Evolutionary conservation across 371 early-diverging fungal species (phyloP), one percentile per base, ranked within the genome.

Genomic region (Circinella minor): DNA sequence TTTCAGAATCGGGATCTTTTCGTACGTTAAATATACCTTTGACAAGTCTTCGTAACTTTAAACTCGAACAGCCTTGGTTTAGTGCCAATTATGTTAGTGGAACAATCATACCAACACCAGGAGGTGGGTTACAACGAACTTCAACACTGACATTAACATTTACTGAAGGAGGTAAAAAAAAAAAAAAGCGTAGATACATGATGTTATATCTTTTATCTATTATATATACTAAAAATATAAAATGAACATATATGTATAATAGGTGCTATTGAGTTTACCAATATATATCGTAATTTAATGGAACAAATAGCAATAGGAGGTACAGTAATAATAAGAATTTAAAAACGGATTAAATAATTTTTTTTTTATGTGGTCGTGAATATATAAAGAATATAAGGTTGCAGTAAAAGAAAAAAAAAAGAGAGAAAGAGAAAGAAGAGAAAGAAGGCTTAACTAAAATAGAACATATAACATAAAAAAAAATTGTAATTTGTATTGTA

Each of bases 11-110:
- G 2, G 36, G 68, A 20, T 39, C 71, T 4, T 75, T 86, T 36
- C 74, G 77, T 55, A 82, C 84, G 4, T 67, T 87, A 48, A 84
- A 80, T 66, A 65, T 87, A 3, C 88, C 88, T 1, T 69, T 86
- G 46, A 59, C 69, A n/a, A 71, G 76, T n/a, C 67, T 83, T 10
- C 80, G 79, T 61, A 71, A 76, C 15, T 83, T 84, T 70, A 79
- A 76, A 39, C 63, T 85, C 20, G 78, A 86, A 49, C 86, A 87
- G 57, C 88, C 88, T 27, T 87, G 88, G 88, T 87, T 87, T 71
- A 82, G 80, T 3, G 85, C 88, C n/a, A 87, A 87, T 66, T 83
- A 79, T 64, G 76, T 85, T n/a, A 54, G 70, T 14, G 82, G 80
- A 13, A 69, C 65, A 17, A 77, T 86, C 3, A 46, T 80, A 18